A percentile compares a stretch with the other conserved stretches of the same genome.
Evolutionary conservation across 345 rosid species (phyloP).

Genomic region (Melaleuca quinquenervia): DNA sequence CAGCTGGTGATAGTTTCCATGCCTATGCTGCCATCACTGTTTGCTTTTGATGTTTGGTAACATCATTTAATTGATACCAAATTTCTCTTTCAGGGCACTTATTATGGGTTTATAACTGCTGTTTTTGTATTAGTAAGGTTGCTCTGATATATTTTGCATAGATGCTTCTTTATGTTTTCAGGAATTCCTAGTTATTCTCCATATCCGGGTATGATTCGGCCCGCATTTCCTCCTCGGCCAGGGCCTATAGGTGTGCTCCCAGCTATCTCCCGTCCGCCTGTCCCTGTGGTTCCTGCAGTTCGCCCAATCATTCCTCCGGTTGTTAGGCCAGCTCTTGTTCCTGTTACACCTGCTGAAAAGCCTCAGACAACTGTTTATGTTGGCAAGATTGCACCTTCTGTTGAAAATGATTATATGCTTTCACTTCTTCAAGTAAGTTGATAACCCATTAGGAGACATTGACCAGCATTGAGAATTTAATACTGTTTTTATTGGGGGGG

Average conservation of each 20-base stretch:
- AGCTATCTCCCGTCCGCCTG: constrained; percentile 46
- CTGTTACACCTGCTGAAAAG: constrained; percentile 68
- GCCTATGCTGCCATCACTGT: constrained; percentile 80
- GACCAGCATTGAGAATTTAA: background rate
- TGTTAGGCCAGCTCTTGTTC: constrained; percentile 56
- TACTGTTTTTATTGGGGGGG: background rate
- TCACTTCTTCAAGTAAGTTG: constrained; percentile 60
- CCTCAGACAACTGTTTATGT: constrained; percentile 94
- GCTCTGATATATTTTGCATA: constrained; percentile 49
- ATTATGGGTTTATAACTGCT: background rate
- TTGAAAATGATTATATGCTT: constrained; percentile 83
- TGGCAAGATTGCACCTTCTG: constrained; percentile 87
- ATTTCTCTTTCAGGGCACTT: background rate
- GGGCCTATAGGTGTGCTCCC: constrained; percentile 56
- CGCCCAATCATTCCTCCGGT: constrained; percentile 64
- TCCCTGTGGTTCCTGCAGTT: constrained; percentile 61
- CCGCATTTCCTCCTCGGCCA: constrained; percentile 75
- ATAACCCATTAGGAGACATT: background rate
- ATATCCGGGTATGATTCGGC: constrained; percentile 68
- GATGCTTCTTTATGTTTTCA: constrained; percentile 46
- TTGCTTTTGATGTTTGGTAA: constrained; percentile 94
- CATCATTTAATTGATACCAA: constrained; percentile 24
- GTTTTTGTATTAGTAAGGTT: constrained; percentile 12
- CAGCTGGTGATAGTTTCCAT: constrained; percentile 88
- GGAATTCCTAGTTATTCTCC: constrained; percentile 71